Evolutionary conservation across 345 rosid genomes (phyloP), one percentile per base, ranked within the genome.

Genomic region (Clarkia xantiana): DNA sequence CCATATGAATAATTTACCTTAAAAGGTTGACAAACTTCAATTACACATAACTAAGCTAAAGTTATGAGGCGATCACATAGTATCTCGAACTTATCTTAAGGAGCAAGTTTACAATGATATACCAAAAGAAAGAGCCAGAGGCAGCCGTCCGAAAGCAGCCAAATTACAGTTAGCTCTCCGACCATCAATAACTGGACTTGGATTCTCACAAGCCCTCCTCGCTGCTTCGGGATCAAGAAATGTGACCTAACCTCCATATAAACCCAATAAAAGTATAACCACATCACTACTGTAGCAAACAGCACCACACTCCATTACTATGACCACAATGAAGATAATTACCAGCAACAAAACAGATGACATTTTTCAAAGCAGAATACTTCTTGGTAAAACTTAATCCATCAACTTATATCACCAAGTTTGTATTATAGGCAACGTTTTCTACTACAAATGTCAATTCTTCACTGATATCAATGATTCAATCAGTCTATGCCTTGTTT

Each of bases 171-270:
- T 71, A 29, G 69, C 69, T 41, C 64, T 61, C 51, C 76, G 53
- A 16, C 76, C 76, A 56, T 64, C 76, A 20, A 71, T 67, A 10
- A 71, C 34, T 10, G 72, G 76, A 51, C 57, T 63, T 25, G 76
- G 72, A 43, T 71, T 65, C 10, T 61, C 62, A 42, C 72, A 71
- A 56, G 76, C 72, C 44, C 69, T 63, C 56, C 60, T 55, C 0
- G 72, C 76, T 45, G 69, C 49, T 16, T 29, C 18, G 0, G 20
- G 45, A 59, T 51, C 56, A 44, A 44, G 56, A 44, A 55, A 59
- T 44, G 57, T 65, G 23, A 59, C 69, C 64, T 51, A 51, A 45
- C 49, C 55, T 45, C 54, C 55, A 34, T 59, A 42, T 38, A 50
- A 59, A 44, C 19, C 38, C 51, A 43, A 58, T 44, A 51, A 36